Conservation (phyloP, 768 basidiomycete genomes). For the Mycena leptocephala region DNA sequence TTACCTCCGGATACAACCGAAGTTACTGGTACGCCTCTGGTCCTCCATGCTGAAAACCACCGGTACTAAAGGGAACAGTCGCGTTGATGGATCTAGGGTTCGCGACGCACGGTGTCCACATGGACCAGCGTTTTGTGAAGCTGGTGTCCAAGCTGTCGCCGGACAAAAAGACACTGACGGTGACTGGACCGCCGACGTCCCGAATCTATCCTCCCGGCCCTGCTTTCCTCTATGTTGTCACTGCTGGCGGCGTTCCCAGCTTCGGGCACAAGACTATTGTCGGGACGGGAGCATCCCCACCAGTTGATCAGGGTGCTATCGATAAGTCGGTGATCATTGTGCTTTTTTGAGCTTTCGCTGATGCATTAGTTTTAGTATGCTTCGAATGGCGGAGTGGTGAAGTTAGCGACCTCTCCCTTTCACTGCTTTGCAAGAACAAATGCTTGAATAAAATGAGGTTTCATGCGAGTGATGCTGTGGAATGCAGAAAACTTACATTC, state of each 20-base stretch:
- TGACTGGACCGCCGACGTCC: conserved; percentile 24
- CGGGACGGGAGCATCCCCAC: no score
- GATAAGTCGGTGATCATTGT: conserved; percentile 14
- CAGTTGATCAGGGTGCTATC: conserved; percentile 33
- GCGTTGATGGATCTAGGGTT: no score
- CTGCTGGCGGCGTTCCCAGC: conserved; percentile 23
- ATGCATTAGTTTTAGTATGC: conserved; percentile 17
- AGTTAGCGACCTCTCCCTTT: no score
- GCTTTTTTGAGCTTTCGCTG: conserved; percentile 1
- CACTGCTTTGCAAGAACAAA: no score
- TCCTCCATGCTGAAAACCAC: not conserved
- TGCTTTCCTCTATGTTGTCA: conserved; percentile 29
- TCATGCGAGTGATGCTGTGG: no score
- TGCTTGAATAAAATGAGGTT: no score
- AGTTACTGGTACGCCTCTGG: conserved; percentile 6
- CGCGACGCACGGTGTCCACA: no score
- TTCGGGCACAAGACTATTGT: conserved; percentile 31
- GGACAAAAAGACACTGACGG: conserved; percentile 24
- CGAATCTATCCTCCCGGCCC: conserved; percentile 32
- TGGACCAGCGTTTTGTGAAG: no score
- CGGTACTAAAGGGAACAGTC: conserved; percentile 15
- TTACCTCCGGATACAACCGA: no score
- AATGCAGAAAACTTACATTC: no score
- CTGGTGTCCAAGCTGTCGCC: no score
- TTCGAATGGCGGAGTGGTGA: not conserved